phyloP scores from a whole-genome alignment of 2,329 filamentous ascomycete genomes.

The Colletotrichum sidae region DNA sequence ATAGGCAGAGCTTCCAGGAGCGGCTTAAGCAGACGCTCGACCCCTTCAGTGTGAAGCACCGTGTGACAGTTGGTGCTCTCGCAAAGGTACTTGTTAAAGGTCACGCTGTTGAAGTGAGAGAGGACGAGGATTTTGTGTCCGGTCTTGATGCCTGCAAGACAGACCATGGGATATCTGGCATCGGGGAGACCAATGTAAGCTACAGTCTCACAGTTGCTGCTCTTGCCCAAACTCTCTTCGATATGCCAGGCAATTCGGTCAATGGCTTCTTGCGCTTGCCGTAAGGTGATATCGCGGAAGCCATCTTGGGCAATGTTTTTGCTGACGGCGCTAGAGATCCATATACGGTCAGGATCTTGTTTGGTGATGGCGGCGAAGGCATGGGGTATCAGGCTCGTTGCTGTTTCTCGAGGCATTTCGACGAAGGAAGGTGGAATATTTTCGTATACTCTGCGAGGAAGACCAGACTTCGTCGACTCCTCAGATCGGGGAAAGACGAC shows the following conservation, averaged over 20 bases:
- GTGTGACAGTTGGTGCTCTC: slow-evolving; percentile 42
- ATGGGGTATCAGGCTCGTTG: not conserved
- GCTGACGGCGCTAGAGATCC: slow-evolving; percentile 49
- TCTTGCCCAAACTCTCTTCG: slow-evolving; percentile 43
- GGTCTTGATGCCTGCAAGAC: slow-evolving; percentile 55
- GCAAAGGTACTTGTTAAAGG: slow-evolving; percentile 45
- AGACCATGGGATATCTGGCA: slow-evolving; percentile 50
- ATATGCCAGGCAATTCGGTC: slow-evolving; percentile 49
- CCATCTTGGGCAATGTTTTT: slow-evolving; percentile 43
- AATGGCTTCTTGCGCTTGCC: slow-evolving; percentile 44
- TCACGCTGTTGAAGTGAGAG: slow-evolving; percentile 47
- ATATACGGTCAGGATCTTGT: slow-evolving; percentile 45
- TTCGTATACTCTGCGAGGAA: no score
- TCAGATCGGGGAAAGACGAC: no score
- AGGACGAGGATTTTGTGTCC: slow-evolving; percentile 52
- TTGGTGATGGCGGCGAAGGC: not conserved
- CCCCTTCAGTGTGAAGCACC: slow-evolving; percentile 41
- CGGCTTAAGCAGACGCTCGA: slow-evolving; percentile 40
- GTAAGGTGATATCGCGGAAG: slow-evolving; percentile 44
- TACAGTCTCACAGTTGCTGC: slow-evolving; percentile 47
- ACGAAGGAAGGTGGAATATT: no score
- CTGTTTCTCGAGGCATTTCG: not conserved
- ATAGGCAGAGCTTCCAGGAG: slow-evolving; percentile 37
- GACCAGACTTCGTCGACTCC: no score
- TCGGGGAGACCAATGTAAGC: slow-evolving; percentile 51